Percentiles rank a stretch among this genome's conserved stretches.
These are phyloP conservation scores for Colletotrichum lentis DNA, from an alignment of 2,329 filamentous ascomycete species.

Conservation along the genomic window DNA sequence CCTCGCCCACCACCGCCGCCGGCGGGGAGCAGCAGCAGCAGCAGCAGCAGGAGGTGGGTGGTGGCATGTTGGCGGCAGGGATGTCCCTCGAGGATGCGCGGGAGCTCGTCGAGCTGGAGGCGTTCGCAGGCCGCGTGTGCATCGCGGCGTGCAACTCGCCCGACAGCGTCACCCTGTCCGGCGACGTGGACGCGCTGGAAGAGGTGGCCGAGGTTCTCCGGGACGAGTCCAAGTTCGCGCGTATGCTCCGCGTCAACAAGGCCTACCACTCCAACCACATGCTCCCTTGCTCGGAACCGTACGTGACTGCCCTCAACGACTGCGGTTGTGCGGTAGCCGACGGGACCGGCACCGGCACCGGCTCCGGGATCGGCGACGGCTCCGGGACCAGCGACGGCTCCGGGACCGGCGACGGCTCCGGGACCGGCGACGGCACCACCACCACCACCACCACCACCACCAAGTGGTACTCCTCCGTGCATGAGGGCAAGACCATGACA, in stretches of 20 bases:
- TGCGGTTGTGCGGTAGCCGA: neutral
- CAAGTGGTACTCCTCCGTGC: constrained; percentile 6
- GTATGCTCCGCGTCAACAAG: constrained; percentile 31
- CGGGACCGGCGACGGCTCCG: neutral
- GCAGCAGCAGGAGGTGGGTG: neutral
- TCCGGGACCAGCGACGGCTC: too few species aligned
- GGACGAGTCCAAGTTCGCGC: constrained; percentile 35
- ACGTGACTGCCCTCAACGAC: neutral
- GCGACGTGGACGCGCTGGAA: constrained; percentile 43
- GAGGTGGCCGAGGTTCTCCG: constrained; percentile 40
- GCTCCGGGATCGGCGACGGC: too few species aligned
- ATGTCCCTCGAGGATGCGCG: constrained; percentile 37
- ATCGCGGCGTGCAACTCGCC: constrained; percentile 43
- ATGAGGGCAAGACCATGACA: neutral
- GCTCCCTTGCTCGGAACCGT: neutral
- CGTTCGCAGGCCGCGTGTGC: constrained; percentile 29
- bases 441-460: too few species aligned
- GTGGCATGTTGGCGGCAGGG: constrained; percentile 41
- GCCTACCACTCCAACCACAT: neutral
- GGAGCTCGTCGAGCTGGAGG: constrained; percentile 20
- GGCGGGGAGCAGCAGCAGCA: neutral
- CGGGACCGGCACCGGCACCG: neutral
- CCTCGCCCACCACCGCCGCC: constrained; percentile 20
- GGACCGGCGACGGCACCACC: too few species aligned
- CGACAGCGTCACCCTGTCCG: constrained; percentile 41